Base-by-base conservation (phyloP, 768 basidiomycete genomes). In the Boletus edulis region DNA sequence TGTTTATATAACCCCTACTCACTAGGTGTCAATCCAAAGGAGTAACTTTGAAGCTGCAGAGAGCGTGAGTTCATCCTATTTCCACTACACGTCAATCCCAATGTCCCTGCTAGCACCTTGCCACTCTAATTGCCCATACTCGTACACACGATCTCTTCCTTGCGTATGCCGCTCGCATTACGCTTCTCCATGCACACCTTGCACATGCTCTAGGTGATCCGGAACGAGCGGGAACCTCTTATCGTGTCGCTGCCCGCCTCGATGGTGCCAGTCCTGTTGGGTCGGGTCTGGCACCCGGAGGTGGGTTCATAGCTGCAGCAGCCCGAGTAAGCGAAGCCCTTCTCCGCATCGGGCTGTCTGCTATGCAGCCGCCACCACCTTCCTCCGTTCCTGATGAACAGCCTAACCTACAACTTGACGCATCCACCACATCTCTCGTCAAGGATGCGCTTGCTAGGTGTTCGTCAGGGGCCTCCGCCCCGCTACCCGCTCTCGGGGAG, bases 181-280 rank as follows among this genome's bases (percentile, higher is more conserved):
- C 85, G 6, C 74, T 91, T 8, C 79, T 85, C 54, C 80, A 88
- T 49, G 89, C 83, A 0, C 87, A 92, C 56, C 79, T 91, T 29
- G 84, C 87, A 5, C 89, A 92, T 65, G 81, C 87, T 2, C 69
- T 81, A 5, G 81, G 82, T 1, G 74, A 80, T 9, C 65, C 72
- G 0, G 73, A 75, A 12, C 76, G 81, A 3, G 89, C 90, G 17
- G 61, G 76, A 46, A 73, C 76, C 37, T 87, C 85, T 52, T 92
- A 91, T 67, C 75, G 74, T 40, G 78, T 86, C 5, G 86, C 88
- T 4, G 81, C 81, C 5, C 69, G 74, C 46, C 70, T 88, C 0
- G 75, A 76, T 20, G 68, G 69, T 0, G 67, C 70, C 11, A 31
- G 57, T 40, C 62, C 60, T 0, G 72, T 76, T 52, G 71, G 64